These are phyloP conservation scores for Mycosarcoma mackinlayi DNA, from an alignment of 1,284 basidiomycete species.

Conservation along the genomic window DNA sequence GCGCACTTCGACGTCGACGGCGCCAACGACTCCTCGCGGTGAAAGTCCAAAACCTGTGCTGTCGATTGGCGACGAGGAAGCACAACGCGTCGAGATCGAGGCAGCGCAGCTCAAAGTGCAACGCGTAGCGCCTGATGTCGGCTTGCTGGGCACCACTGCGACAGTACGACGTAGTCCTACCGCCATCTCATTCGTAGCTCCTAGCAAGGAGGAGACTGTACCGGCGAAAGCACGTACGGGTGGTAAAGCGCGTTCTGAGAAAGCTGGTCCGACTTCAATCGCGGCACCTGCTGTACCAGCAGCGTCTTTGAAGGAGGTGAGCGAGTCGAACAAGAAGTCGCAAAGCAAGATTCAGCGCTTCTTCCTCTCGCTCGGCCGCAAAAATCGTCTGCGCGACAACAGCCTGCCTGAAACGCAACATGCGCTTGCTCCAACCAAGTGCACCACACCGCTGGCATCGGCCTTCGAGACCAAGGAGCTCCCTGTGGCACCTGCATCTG, in stretches of 20 bases:
- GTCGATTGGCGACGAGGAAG: slow-evolving; percentile 43
- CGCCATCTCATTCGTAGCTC: slow-evolving; percentile 26
- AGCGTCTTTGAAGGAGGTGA: background rate
- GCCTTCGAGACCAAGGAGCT: background rate
- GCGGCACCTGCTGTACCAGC: too few relatives aligned
- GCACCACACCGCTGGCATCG: background rate
- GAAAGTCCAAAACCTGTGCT: slow-evolving; percentile 18
- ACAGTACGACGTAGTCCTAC: slow-evolving; percentile 23
- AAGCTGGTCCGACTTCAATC: background rate
- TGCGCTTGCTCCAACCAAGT: background rate
- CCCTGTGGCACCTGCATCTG: background rate
- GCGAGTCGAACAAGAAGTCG: slow-evolving; percentile 2
- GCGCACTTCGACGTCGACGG: slow-evolving; percentile 24
- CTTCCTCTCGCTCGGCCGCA: slow-evolving; percentile 33
- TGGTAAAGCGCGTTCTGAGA: slow-evolving; percentile 2
- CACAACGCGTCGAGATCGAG: slow-evolving; percentile 36
- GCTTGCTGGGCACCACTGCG: slow-evolving; percentile 1
- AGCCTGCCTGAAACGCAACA: too few relatives aligned
- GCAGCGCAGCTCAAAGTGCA: slow-evolving; percentile 22
- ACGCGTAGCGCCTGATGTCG: background rate
- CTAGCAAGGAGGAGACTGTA: background rate
- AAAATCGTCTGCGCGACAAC: too few relatives aligned
- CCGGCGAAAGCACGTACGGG: background rate
- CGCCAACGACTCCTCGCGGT: slow-evolving; percentile 26
- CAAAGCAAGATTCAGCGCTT: slow-evolving; percentile 37